A percentile compares a stretch with the other conserved stretches of the same genome.
Evolutionary conservation across 139 green algal species (phyloP).

Genomic region (Coelastrella sp.): DNA sequence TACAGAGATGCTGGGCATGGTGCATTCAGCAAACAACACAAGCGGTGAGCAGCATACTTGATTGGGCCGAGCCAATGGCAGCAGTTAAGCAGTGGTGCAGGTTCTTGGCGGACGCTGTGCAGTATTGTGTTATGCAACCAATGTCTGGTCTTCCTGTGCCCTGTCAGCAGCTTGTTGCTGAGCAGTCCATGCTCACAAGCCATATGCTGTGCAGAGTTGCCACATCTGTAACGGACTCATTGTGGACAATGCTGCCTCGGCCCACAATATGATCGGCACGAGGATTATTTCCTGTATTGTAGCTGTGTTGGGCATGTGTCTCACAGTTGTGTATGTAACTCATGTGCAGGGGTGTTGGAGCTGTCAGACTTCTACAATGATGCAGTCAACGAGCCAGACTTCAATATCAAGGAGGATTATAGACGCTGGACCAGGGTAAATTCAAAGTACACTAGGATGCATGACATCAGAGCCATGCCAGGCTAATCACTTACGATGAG

Average conservation of each 20-base stretch:
- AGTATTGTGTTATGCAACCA: too few relatives aligned
- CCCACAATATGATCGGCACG: too few relatives aligned
- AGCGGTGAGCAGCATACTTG: background rate
- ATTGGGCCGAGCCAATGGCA: background rate
- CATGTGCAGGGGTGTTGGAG: conserved; percentile 28
- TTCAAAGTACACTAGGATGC: too few relatives aligned
- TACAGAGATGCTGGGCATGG: conserved; percentile 63
- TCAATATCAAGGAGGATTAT: conserved; percentile 84
- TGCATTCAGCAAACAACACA: conserved; percentile 65
- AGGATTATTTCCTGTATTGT: background rate
- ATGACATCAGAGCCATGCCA: too few relatives aligned
- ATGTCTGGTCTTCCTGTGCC: too few relatives aligned
- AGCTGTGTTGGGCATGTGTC: background rate
- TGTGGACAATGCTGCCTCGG: too few relatives aligned
- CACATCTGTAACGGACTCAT: too few relatives aligned
- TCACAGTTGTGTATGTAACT: background rate
- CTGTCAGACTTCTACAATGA: conserved; percentile 82
- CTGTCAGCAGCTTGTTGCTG: too few relatives aligned
- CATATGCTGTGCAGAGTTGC: too few relatives aligned
- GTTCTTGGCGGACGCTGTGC: background rate
- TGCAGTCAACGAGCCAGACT: conserved; percentile 83
- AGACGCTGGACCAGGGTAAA: conserved; percentile 67
- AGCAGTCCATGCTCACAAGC: too few relatives aligned
- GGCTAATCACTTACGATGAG: too few relatives aligned
- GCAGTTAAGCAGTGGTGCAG: background rate